Conservation (phyloP, 148 eudicot species). For the Gaultheria prostrata region DNA sequence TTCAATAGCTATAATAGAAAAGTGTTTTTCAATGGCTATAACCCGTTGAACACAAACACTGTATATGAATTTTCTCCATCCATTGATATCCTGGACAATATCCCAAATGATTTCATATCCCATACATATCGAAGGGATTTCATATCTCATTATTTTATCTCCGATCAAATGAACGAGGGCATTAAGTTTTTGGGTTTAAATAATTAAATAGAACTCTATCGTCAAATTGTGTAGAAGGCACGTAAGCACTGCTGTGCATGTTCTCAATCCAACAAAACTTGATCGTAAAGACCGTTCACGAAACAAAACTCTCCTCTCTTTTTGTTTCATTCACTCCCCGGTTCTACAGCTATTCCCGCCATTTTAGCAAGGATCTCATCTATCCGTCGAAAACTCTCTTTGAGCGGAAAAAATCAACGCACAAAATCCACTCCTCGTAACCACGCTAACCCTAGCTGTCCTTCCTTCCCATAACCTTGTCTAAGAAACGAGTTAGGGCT, state of each 20-base stretch:
- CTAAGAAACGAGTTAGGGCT: not conserved
- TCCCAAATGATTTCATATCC: too few relatives aligned
- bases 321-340: not conserved
- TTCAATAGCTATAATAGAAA: too few relatives aligned
- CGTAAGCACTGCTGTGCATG: not conserved
- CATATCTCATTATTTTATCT: too few relatives aligned
- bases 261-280: not conserved
- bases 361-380: not conserved
- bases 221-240: too few relatives aligned
- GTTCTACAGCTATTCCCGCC: not conserved
- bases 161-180: too few relatives aligned
- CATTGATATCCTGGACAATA: too few relatives aligned
- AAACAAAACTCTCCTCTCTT: not conserved
- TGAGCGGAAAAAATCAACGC: not conserved
- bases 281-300: not conserved
- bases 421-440: not conserved
- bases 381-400: not conserved
- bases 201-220: too few relatives aligned
- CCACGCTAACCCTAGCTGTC: not conserved
- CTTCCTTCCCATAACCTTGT: not conserved
- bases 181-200: too few relatives aligned
- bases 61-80: too few relatives aligned
- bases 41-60: too few relatives aligned
- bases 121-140: too few relatives aligned
- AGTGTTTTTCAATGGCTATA: too few relatives aligned